Conservation (phyloP, 805 yeast species). For the Lachancea waltii region DNA sequence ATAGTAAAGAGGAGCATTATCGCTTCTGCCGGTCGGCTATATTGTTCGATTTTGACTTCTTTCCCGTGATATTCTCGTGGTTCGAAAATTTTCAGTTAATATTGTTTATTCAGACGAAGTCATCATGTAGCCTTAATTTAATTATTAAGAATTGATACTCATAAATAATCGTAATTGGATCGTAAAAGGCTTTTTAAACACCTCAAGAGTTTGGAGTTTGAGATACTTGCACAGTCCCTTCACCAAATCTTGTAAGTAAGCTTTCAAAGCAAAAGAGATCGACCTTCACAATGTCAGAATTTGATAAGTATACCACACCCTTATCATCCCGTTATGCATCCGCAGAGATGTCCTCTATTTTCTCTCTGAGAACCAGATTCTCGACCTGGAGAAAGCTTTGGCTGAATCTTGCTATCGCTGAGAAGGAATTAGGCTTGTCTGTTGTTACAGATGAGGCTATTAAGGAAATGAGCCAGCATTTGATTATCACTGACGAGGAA, state of each 20-base stretch:
- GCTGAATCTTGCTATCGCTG: constrained; percentile 93
- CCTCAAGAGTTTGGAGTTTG: too few relatives aligned
- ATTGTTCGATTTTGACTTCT: not conserved
- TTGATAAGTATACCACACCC: constrained; percentile 85
- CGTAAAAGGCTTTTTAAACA: too few relatives aligned
- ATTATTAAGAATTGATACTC: not conserved
- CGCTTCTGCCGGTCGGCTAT: not conserved
- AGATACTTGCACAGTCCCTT: too few relatives aligned
- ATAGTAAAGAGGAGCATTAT: too few relatives aligned
- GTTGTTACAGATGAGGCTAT: constrained; percentile 89
- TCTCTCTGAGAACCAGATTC: constrained; percentile 88
- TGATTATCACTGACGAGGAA: constrained; percentile 86
- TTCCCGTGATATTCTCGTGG: not conserved
- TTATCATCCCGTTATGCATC: constrained; percentile 95
- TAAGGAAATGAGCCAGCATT: constrained; percentile 70
- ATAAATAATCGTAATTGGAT: too few relatives aligned
- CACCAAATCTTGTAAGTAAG: too few relatives aligned
- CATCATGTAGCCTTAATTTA: not conserved
- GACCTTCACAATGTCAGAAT: constrained; percentile 26
- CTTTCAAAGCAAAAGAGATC: not conserved
- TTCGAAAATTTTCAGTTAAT: not conserved
- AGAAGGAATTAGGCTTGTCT: constrained; percentile 78
- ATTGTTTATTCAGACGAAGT: not conserved
- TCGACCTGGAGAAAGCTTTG: constrained; percentile 98
- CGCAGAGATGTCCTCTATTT: constrained; percentile 90